Evolutionary conservation across 148 eudicot genomes (phyloP).

Genomic region (Spergularia marina): DNA sequence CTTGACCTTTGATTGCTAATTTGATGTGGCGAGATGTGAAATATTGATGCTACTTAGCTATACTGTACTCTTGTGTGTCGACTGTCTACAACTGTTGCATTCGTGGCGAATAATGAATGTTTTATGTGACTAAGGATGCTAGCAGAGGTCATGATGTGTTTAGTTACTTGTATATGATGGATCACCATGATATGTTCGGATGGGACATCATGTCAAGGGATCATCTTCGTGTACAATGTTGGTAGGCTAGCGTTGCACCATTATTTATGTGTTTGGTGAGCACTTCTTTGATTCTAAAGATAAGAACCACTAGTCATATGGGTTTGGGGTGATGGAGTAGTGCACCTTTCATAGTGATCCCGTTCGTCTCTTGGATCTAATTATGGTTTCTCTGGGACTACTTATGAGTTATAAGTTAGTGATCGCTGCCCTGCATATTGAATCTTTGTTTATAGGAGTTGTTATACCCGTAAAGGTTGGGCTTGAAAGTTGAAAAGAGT

Average conservation of each 20-base stretch:
- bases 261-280: neutral
- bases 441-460: too few species aligned
- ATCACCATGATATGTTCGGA: neutral
- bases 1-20: neutral
- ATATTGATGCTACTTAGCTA: too few species aligned
- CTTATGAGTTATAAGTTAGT: neutral
- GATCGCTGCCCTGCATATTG: too few species aligned
- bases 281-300: neutral
- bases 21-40: constrained; percentile 6
- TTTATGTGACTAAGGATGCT: too few species aligned
- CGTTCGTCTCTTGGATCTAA: too few species aligned
- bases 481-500: neutral
- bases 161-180: neutral
- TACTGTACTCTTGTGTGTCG: too few species aligned
- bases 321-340: neutral
- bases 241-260: neutral
- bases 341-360: constrained; percentile 1
- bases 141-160: neutral
- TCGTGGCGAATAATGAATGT: too few species aligned
- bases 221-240: neutral
- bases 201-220: neutral
- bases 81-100: too few species aligned
- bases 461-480: too few species aligned
- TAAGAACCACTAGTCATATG: neutral
- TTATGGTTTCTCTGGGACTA: neutral